Conservation (phyloP, 176 grass and related monocot species). For the Tuctoria greenei region DNA sequence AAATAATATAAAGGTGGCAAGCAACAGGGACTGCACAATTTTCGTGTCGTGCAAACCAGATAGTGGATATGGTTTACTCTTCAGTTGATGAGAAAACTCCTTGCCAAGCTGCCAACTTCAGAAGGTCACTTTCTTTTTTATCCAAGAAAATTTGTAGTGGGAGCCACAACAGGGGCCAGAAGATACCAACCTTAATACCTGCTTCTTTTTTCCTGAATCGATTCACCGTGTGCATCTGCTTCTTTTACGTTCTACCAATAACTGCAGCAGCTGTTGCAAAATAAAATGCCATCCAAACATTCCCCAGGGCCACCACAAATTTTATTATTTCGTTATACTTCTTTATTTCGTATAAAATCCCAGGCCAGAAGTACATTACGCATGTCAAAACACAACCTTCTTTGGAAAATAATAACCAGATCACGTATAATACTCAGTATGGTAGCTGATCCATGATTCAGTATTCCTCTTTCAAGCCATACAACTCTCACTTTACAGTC, state of each 20-base stretch:
- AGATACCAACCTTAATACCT: conserved; percentile 25
- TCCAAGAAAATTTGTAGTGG: conserved; percentile 31
- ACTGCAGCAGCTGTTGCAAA: conserved; percentile 22
- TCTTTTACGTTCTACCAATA: conserved; percentile 34
- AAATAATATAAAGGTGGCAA: conserved; percentile 15
- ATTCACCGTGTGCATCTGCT: conserved; percentile 8
- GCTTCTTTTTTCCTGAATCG: conserved; percentile 26
- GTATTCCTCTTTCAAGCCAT: conserved; percentile 27
- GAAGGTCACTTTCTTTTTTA: conserved; percentile 40
- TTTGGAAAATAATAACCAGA: neutral
- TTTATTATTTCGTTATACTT: neutral
- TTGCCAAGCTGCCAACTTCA: conserved; percentile 40
- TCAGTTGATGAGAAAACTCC: conserved; percentile 33
- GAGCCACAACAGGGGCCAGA: conserved; percentile 25
- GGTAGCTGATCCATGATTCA: conserved; percentile 18
- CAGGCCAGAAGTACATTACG: conserved; percentile 9
- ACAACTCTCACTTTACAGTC: conserved; percentile 10
- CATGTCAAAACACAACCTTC: neutral
- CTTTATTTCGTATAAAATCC: neutral
- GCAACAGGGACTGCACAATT: neutral
- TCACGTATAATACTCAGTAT: conserved; percentile 4
- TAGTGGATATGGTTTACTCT: conserved; percentile 34
- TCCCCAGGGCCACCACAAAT: neutral
- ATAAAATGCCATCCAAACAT: conserved; percentile 20
- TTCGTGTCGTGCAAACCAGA: neutral